phyloP scores from a whole-genome alignment of 352 stramenopile genomes.

The Phytophthora hybrid region DNA sequence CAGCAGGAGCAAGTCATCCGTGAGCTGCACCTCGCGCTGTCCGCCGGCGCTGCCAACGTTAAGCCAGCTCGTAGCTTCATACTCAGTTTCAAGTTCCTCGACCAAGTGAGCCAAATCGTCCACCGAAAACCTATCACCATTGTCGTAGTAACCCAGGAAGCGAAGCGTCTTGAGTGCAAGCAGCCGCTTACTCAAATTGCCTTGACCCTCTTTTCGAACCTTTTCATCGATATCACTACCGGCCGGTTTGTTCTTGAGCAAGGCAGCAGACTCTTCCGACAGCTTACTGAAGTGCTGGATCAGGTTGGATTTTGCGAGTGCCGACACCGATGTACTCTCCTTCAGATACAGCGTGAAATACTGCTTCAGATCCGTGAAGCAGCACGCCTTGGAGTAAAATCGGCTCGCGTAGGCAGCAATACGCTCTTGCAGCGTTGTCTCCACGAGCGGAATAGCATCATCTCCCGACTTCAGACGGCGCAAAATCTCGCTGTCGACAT shows the following conservation, averaged over 20 bases:
- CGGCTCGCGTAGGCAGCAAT: slow-evolving; percentile 70
- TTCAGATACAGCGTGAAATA: slow-evolving; percentile 66
- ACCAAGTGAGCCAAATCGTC: slow-evolving; percentile 50
- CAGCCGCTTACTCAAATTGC: slow-evolving; percentile 61
- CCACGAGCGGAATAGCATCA: slow-evolving; percentile 37
- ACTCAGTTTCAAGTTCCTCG: slow-evolving; percentile 66
- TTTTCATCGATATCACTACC: slow-evolving; percentile 32
- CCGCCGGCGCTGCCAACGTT: slow-evolving; percentile 75
- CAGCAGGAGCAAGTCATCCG: slow-evolving; percentile 84
- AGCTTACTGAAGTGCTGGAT: slow-evolving; percentile 47
- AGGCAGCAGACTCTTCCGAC: slow-evolving; percentile 34
- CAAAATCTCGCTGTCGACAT: slow-evolving; percentile 63
- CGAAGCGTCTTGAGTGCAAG: slow-evolving; percentile 76
- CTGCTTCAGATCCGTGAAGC: slow-evolving; percentile 88
- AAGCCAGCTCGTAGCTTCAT: slow-evolving; percentile 75
- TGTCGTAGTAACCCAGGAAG: slow-evolving; percentile 67
- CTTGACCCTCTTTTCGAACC: slow-evolving; percentile 55
- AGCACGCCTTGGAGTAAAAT: slow-evolving; percentile 87
- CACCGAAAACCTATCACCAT: slow-evolving; percentile 30
- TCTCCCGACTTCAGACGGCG: slow-evolving; percentile 40
- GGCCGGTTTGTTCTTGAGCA: slow-evolving; percentile 28
- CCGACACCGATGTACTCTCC: slow-evolving; percentile 43
- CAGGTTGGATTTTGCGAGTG: slow-evolving; percentile 46
- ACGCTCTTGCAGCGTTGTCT: slow-evolving; percentile 53
- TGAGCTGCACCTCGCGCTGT: slow-evolving; percentile 87